Evolutionary conservation across 768 basidiomycete species (phyloP).

Genomic region (Crepidotus variabilis): DNA sequence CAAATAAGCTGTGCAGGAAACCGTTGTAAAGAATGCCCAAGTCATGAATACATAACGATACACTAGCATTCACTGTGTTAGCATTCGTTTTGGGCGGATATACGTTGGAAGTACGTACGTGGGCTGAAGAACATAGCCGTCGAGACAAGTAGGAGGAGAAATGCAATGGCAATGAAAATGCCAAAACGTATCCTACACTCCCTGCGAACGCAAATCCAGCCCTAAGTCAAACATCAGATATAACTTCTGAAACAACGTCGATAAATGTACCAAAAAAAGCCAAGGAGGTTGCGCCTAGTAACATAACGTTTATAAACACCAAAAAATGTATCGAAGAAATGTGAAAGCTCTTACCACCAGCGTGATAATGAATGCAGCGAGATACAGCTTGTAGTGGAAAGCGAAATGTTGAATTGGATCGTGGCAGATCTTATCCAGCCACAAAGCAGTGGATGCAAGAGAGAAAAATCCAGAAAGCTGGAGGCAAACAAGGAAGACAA

Average conservation of each 20-base stretch:
- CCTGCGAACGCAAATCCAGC: conserved; percentile 43
- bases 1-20: conserved; percentile 39
- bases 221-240: conserved; percentile 26
- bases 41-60: conserved; percentile 38
- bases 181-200: conserved; percentile 38
- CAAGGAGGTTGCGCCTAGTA: conserved; percentile 42
- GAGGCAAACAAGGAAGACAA: conserved; percentile 43
- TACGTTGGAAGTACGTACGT: conserved; percentile 23
- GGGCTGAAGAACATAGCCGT: conserved; percentile 40
- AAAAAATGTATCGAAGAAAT: neutral
- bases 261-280: conserved; percentile 35
- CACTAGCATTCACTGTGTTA: conserved; percentile 19
- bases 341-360: conserved; percentile 31
- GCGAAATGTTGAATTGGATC: conserved; percentile 31
- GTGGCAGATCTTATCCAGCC: conserved; percentile 44
- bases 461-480: conserved; percentile 49
- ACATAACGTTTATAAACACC: neutral
- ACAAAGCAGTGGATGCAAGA: conserved; percentile 40
- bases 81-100: neutral
- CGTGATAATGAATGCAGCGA: conserved; percentile 36
- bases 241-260: neutral
- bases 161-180: conserved; percentile 34
- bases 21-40: conserved; percentile 47
- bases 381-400: conserved; percentile 30
- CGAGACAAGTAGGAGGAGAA: conserved; percentile 33